Conservation (phyloP, 164 flowering plant genomes). For the Akebia trifoliata region DNA sequence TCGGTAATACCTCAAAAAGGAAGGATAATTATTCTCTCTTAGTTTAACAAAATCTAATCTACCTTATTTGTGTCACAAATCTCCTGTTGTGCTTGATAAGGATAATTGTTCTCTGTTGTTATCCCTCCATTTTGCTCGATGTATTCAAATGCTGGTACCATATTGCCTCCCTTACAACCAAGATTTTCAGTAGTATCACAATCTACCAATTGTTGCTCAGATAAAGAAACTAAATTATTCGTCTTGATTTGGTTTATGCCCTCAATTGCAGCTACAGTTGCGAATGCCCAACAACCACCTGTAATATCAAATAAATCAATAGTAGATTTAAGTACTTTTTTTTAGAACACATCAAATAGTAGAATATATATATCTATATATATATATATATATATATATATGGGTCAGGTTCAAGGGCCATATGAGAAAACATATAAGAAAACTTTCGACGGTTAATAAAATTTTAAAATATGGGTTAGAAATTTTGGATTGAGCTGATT, state of each 20-base stretch:
- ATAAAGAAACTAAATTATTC: slow-evolving; percentile 38
- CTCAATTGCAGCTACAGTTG: slow-evolving; percentile 57
- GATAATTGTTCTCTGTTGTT: slow-evolving; percentile 43
- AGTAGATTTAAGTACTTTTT: too few relatives aligned
- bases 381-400: too few relatives aligned
- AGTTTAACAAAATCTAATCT: neutral
- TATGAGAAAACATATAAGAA: too few relatives aligned
- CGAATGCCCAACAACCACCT: slow-evolving; percentile 83
- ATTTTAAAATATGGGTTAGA: too few relatives aligned
- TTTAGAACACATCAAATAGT: too few relatives aligned
- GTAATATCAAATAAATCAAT: neutral
- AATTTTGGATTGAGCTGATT: too few relatives aligned
- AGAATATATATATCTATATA: too few relatives aligned
- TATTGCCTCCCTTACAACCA: slow-evolving; percentile 71
- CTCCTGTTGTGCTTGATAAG: slow-evolving; percentile 41
- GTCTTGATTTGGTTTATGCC: slow-evolving; percentile 57
- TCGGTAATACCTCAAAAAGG: too few relatives aligned
- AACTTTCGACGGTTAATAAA: too few relatives aligned
- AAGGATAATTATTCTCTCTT: too few relatives aligned
- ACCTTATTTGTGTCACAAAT: slow-evolving; percentile 37
- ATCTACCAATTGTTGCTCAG: slow-evolving; percentile 70
- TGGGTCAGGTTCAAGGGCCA: too few relatives aligned
- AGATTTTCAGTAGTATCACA: slow-evolving; percentile 40
- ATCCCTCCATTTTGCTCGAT: slow-evolving; percentile 43
- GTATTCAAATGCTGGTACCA: slow-evolving; percentile 52